These are phyloP conservation scores for Lactuca saligna DNA, from an alignment of 129 eudicot species.

Conservation along the genomic window DNA sequence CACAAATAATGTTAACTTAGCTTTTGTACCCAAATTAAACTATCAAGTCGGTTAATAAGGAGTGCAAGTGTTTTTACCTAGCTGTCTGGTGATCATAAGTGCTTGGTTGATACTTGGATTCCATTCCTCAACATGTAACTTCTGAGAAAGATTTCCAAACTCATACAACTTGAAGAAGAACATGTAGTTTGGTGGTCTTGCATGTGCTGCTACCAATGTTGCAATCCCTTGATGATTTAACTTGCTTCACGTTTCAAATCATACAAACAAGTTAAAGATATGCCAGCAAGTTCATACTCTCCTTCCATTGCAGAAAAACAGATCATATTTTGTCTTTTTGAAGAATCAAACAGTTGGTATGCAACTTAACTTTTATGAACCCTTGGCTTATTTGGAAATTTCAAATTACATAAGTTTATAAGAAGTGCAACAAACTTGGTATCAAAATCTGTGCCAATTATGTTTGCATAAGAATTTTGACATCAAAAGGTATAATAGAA, in stretches of 20 bases:
- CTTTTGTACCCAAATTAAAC: not conserved
- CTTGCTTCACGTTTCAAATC: constrained; percentile 57
- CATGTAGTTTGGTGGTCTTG: constrained; percentile 93
- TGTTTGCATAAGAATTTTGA: not conserved
- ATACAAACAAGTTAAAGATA: constrained; percentile 21
- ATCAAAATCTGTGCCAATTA: constrained; percentile 1
- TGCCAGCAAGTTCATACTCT: not conserved
- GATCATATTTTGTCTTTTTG: not conserved
- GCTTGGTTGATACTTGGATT: constrained; percentile 57
- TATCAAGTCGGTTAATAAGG: constrained; percentile 3
- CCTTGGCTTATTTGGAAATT: not conserved
- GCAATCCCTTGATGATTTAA: constrained; percentile 82
- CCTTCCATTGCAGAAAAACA: not conserved
- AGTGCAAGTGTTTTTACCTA: constrained; percentile 50
- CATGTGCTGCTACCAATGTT: constrained; percentile 81
- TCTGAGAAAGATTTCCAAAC: constrained; percentile 70
- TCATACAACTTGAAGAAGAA: constrained; percentile 77
- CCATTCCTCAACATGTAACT: constrained; percentile 91
- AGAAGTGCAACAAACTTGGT: not conserved
- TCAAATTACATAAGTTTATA: not conserved
- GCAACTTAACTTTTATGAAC: not conserved
- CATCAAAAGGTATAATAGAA: not conserved
- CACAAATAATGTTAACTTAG: not conserved
- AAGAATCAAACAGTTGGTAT: constrained; percentile 11
- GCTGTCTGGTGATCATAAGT: constrained; percentile 39